These are phyloP conservation scores for Asclepias syriaca DNA, from an alignment of 257 asterid genomes.

Conservation along the genomic window DNA sequence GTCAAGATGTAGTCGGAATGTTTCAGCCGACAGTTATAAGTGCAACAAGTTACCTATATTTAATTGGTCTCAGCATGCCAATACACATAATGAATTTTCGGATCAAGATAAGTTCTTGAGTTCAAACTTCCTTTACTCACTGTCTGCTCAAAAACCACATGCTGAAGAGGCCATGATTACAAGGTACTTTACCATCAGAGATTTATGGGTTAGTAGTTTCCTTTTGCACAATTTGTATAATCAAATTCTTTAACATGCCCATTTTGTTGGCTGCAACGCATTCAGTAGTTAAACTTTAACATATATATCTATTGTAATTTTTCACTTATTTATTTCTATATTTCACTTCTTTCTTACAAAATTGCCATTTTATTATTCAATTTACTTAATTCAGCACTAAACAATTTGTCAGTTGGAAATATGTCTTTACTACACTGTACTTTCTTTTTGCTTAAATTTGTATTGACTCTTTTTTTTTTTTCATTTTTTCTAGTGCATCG, in stretches of 20 bases:
- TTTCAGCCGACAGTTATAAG: slow-evolving; percentile 30
- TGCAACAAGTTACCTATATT: slow-evolving; percentile 34
- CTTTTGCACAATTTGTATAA: background rate
- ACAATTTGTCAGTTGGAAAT: background rate
- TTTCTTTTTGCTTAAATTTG: background rate
- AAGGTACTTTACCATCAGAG: slow-evolving; percentile 41
- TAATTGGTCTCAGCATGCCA: slow-evolving; percentile 73
- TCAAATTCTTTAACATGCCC: background rate
- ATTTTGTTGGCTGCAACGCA: too few relatives aligned
- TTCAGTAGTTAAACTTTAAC: slow-evolving; percentile 6
- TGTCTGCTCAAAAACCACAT: slow-evolving; percentile 60
- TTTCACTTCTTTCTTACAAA: background rate
- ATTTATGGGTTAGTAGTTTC: background rate
- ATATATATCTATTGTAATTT: background rate
- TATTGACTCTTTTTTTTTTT: slow-evolving; percentile 14
- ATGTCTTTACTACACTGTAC: background rate
- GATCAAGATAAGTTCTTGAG: slow-evolving; percentile 59
- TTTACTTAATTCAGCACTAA: background rate
- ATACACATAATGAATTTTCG: slow-evolving; percentile 50
- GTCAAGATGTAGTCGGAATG: slow-evolving; percentile 34
- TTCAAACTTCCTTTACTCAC: slow-evolving; percentile 60
- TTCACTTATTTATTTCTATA: background rate
- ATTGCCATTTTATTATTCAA: background rate
- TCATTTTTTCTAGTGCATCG: slow-evolving; percentile 38
- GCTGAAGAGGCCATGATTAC: slow-evolving; percentile 34